These are phyloP conservation scores for Scytalidium lignicola DNA, from an alignment of 2,329 filamentous ascomycete species.

Conservation along the genomic window DNA sequence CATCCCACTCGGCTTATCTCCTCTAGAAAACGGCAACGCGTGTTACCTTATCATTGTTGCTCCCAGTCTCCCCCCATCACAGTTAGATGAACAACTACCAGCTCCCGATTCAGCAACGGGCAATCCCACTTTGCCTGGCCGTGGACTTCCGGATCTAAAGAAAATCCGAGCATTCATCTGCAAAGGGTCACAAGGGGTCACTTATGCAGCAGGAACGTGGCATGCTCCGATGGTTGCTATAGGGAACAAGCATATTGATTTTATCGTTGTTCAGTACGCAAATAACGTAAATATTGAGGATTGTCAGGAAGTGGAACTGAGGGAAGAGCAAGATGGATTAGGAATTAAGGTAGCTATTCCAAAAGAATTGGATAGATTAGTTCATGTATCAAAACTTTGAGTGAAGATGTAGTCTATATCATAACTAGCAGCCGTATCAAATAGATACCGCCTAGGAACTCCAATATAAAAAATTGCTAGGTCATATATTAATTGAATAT, in stretches of 20 bases:
- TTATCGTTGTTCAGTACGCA: conserved; percentile 83
- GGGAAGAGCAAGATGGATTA: conserved; percentile 2
- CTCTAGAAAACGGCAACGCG: conserved; percentile 36
- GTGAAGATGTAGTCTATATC: too few relatives aligned
- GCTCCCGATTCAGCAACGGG: conserved; percentile 24
- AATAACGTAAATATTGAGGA: conserved; percentile 81
- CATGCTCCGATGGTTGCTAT: conserved; percentile 95
- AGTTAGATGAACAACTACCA: conserved; percentile 34
- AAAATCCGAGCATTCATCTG: conserved; percentile 74
- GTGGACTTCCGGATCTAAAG: conserved; percentile 61
- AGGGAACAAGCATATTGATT: conserved; percentile 67
- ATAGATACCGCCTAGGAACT: too few relatives aligned
- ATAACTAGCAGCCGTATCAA: too few relatives aligned
- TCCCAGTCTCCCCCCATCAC: conserved; percentile 57
- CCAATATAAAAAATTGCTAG: too few relatives aligned
- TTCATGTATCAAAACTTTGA: background rate
- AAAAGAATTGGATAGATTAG: background rate
- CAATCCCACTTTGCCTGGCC: conserved; percentile 14
- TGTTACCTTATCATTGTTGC: conserved; percentile 85
- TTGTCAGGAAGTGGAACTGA: conserved; percentile 67
- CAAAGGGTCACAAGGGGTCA: conserved; percentile 74
- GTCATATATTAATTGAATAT: too few relatives aligned
- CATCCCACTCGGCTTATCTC: conserved; percentile 61
- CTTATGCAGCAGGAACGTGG: conserved; percentile 88
- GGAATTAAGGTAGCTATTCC: conserved; percentile 16